phyloP scores from a whole-genome alignment of 176 grass and related monocot genomes.

The Elymus sibiricus region DNA sequence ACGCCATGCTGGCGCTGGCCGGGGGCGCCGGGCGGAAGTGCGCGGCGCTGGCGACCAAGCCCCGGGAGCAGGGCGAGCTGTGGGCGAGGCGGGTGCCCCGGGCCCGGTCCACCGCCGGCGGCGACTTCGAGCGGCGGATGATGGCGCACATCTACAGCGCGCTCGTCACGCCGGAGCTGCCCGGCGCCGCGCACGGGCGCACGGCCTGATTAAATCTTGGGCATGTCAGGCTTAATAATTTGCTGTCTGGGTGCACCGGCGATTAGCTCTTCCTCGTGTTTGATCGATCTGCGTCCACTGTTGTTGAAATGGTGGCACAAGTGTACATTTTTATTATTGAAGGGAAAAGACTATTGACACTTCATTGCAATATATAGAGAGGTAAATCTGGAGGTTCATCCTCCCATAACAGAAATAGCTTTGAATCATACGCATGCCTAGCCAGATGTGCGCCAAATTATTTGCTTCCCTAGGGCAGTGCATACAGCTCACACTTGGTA shows the following conservation, averaged over 20 bases:
- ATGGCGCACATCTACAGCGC: slow-evolving; percentile 50
- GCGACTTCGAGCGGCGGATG: slow-evolving; percentile 57
- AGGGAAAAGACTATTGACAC: too few species aligned
- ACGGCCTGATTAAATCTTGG: not conserved
- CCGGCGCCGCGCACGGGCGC: not conserved
- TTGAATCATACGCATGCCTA: too few species aligned
- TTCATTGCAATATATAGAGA: too few species aligned
- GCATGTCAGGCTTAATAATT: not conserved
- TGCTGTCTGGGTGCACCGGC: not conserved
- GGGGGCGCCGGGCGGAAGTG: not conserved
- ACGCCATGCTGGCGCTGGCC: slow-evolving; percentile 46
- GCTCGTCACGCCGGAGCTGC: slow-evolving; percentile 49
- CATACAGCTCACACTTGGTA: too few species aligned
- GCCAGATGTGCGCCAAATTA: too few species aligned
- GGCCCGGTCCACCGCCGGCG: not conserved
- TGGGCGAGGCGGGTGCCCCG: slow-evolving; percentile 40
- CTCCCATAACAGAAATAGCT: too few species aligned
- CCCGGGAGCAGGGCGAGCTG: slow-evolving; percentile 14
- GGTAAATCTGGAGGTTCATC: too few species aligned
- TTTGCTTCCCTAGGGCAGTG: too few species aligned
- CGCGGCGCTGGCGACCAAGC: slow-evolving; percentile 6
- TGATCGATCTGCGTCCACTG: too few species aligned
- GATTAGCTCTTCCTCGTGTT: too few species aligned
- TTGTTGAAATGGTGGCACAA: too few species aligned
- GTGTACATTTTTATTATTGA: too few species aligned